Percentiles rank a stretch among this genome's conserved stretches.
These are phyloP conservation scores for Bretschneidera sinensis DNA, from an alignment of 345 rosid species.

Conservation along the genomic window DNA sequence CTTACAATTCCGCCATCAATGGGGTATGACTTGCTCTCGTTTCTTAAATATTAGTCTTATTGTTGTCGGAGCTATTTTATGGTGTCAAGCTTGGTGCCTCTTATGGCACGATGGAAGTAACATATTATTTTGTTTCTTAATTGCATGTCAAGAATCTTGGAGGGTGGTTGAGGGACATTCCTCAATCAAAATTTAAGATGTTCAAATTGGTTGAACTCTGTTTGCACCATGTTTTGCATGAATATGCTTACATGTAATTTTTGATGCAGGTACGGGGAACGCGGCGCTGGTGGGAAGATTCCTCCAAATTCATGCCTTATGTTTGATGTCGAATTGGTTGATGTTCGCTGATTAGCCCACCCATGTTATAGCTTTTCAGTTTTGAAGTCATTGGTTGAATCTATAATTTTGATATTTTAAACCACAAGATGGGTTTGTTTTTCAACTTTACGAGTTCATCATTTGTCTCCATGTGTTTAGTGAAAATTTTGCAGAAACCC, in stretches of 20 bases:
- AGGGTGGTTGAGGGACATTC: neutral
- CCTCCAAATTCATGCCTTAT: constrained; percentile 62
- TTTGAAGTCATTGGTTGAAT: too few relatives aligned
- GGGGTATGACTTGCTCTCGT: constrained; percentile 37
- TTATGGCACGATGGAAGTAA: neutral
- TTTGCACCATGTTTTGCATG: neutral
- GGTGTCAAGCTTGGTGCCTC: neutral
- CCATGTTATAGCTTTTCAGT: neutral
- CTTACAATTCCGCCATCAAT: constrained; percentile 67
- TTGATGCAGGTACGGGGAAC: constrained; percentile 42
- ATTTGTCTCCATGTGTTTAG: too few relatives aligned
- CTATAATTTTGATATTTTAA: too few relatives aligned
- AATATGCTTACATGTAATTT: neutral
- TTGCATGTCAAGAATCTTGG: neutral
- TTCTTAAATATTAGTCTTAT: neutral
- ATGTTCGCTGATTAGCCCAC: constrained; percentile 27
- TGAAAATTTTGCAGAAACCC: too few relatives aligned
- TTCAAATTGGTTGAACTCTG: neutral
- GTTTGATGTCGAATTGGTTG: constrained; percentile 58
- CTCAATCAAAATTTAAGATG: neutral
- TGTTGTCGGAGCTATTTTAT: neutral
- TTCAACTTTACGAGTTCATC: too few relatives aligned
- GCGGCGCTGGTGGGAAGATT: constrained; percentile 40
- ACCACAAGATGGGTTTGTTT: too few relatives aligned
- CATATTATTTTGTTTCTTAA: neutral